Evolutionary conservation across 352 stramenopile species (phyloP), one percentile per base, ranked within the genome.

Genomic region (Phytophthora nicotianae): DNA sequence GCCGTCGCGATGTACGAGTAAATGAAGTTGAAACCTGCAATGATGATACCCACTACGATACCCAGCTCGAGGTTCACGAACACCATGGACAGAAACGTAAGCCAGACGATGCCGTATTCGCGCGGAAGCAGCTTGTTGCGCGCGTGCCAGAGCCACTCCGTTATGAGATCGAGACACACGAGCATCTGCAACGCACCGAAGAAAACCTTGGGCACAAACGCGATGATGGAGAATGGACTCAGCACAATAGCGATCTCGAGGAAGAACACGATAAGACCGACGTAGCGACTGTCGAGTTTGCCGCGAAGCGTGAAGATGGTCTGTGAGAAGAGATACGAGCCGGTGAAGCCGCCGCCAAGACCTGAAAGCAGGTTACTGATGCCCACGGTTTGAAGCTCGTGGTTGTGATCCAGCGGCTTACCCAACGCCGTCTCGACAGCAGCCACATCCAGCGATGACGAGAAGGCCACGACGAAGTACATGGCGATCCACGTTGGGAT

Each of bases 321-420:
- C 81, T 99, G 97, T 21, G 89, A 98, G 73, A 99, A 99, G 65
- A 99, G 99, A 75, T 99, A 99, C 21, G 86, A 98, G 5, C 98
- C 98, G 5, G 97, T 99, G 70, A 99, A 99, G 37, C 98, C 98
- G 17, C 97, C 97, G 0, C 88, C 91, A 33, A 99, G 48, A 5
- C 98, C 98, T 23, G 90, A 98, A 13, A 99, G 66, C 16, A 99
- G 75, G 77, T 99, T 99, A 42, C 89, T 98, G 21, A 98, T 78
- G 1, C 97, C 97, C 6, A 99, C 96, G 24, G 93, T 98, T 54
- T 95, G 86, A 14, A 98, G 74, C 49, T 99, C 97, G 63, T 96
- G 77, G 75, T 99, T 98, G 81, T 98, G 97, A 68, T 99, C 83
- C 16, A 99, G 79, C 1, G 94, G 89, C 46, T 87, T 81, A 29